Evolutionary conservation across 345 rosid genomes (phyloP).

Genomic region (Hirschfeldia incana): DNA sequence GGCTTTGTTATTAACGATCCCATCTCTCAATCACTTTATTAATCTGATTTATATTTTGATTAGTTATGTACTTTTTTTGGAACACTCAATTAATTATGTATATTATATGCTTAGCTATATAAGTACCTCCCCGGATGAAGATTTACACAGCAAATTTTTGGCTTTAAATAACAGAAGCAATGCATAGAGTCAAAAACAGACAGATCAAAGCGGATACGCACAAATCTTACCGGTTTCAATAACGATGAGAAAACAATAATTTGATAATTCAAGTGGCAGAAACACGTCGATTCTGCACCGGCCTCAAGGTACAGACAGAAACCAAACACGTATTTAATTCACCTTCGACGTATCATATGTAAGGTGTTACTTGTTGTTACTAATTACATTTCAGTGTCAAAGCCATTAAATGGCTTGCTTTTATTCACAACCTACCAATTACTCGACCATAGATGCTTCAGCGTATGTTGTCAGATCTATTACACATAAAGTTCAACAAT

Average conservation of each 20-base stretch:
- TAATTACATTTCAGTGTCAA: neutral
- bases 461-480: neutral
- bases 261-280: neutral
- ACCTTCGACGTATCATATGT: neutral
- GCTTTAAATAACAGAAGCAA: neutral
- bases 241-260: neutral
- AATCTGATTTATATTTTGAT: neutral
- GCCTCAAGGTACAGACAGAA: neutral
- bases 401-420: constrained; percentile 5
- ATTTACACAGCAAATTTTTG: neutral
- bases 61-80: neutral
- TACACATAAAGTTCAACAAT: neutral
- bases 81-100: neutral
- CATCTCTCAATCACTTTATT: constrained; percentile 4
- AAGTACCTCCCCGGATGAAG: neutral
- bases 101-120: neutral
- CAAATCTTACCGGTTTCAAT: constrained; percentile 1
- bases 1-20: constrained; percentile 28
- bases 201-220: neutral
- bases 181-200: constrained; percentile 7
- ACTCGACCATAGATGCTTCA: neutral
- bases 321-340: neutral
- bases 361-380: neutral
- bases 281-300: constrained; percentile 3
- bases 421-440: neutral